Conservation (phyloP, 1,139 yeast genomes). For the Entelexis sorbosivorans region DNA sequence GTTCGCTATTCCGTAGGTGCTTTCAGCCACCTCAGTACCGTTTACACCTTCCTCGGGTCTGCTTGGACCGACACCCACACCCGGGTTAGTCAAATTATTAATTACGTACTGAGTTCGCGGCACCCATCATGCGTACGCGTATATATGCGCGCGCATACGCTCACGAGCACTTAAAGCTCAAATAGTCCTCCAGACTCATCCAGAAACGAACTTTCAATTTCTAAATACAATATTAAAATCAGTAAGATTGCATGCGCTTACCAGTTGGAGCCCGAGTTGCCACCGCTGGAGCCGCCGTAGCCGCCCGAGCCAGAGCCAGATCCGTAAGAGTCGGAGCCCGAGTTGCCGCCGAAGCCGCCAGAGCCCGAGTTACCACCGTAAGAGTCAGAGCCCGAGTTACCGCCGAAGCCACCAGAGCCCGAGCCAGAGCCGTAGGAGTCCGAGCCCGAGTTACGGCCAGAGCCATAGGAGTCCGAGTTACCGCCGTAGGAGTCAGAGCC, state of each 20-base stretch:
- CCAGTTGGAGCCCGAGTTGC: conserved; percentile 13
- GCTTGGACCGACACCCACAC: neutral
- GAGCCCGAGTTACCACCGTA: conserved; percentile 13
- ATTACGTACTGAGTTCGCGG: neutral
- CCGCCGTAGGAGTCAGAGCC: conserved; percentile 14
- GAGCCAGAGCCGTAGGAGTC: conserved; percentile 23
- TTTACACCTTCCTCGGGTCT: neutral
- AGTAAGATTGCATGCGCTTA: neutral
- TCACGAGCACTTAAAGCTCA: too few relatives aligned
- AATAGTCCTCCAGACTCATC: too few relatives aligned
- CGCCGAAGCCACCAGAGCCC: conserved; percentile 12
- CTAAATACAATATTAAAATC: neutral
- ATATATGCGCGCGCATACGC: too few relatives aligned
- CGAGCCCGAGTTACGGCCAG: conserved; percentile 17
- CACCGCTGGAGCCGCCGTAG: conserved; percentile 12
- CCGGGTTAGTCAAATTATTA: neutral
- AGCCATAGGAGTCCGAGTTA: conserved; percentile 23
- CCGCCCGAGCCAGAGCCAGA: conserved; percentile 23
- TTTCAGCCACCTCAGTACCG: too few relatives aligned
- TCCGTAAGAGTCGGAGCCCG: conserved; percentile 6
- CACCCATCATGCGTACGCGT: too few relatives aligned
- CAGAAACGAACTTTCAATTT: neutral
- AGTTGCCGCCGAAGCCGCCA: conserved; percentile 9
- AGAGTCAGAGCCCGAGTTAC: conserved; percentile 13
- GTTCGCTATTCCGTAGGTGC: too few relatives aligned